Percentiles rank a stretch among this genome's conserved stretches.
Conservation (phyloP, 495 filamentous ascomycete species). For the Lindgomyces ingoldianus region DNA sequence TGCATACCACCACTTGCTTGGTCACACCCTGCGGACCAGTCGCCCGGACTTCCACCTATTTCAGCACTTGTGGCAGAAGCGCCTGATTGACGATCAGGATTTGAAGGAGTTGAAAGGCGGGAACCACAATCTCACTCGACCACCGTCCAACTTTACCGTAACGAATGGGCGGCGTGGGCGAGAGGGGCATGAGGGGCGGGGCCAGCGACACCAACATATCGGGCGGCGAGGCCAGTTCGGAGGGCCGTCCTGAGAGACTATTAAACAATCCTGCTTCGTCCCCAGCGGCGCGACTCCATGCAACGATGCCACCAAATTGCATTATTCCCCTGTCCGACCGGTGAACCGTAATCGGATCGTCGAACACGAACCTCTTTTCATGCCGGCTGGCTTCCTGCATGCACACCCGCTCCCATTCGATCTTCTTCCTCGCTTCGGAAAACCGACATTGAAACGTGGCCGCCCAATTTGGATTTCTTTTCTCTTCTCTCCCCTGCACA, state of each 20-base stretch:
- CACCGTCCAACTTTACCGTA: constrained; percentile 26
- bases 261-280: not conserved
- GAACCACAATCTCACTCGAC: constrained; percentile 29
- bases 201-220: constrained; percentile 18
- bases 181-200: not conserved
- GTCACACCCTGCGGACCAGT: constrained; percentile 29
- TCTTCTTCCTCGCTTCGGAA: not conserved
- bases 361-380: not conserved
- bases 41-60: constrained; percentile 38
- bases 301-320: not conserved
- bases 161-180: constrained; percentile 10
- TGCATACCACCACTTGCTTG: constrained; percentile 24
- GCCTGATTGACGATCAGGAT: constrained; percentile 35
- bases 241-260: not conserved
- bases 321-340: constrained; percentile 2
- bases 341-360: constrained; percentile 14
- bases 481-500: constrained; percentile 1
- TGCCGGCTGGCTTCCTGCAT: constrained; percentile 26
- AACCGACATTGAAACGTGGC: not conserved
- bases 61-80: constrained; percentile 35
- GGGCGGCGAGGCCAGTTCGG: not conserved
- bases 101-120: constrained; percentile 39
- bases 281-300: not conserved
- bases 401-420: not conserved
- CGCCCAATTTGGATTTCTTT: not conserved